Evolutionary conservation across 2,329 filamentous ascomycete genomes (phyloP).

Genomic region (Arthrobotrys sphaeroides): DNA sequence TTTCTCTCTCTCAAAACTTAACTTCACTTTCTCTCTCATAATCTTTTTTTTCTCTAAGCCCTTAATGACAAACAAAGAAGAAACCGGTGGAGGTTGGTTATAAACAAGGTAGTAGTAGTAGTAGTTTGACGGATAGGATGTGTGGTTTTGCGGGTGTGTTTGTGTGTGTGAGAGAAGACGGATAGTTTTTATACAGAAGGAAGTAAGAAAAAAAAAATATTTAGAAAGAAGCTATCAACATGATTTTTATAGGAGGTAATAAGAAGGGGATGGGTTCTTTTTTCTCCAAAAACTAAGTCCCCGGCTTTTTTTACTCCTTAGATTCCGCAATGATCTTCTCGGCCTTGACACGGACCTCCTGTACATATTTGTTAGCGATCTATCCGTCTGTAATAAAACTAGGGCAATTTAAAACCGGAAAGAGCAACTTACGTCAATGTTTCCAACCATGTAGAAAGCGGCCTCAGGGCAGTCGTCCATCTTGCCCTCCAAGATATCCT

Average conservation of each 20-base stretch:
- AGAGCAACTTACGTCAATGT: constrained; percentile 70
- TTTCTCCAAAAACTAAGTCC: no score
- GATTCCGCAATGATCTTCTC: constrained; percentile 97
- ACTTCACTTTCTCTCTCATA: background rate
- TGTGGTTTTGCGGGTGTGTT: background rate
- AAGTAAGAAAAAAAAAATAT: constrained; percentile 5
- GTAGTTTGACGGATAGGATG: no score
- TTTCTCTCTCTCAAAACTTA: background rate
- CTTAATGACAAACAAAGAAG: constrained; percentile 31
- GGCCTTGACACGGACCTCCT: constrained; percentile 89
- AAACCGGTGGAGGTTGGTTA: background rate
- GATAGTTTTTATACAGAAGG: constrained; percentile 11
- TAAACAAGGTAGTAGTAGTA: background rate
- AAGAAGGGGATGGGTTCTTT: no score
- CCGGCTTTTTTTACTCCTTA: constrained; percentile 30
- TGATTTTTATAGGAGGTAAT: background rate
- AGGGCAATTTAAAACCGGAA: background rate
- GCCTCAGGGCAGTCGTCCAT: constrained; percentile 94
- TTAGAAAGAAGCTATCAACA: constrained; percentile 19
- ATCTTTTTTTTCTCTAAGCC: constrained; percentile 36
- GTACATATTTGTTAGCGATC: constrained; percentile 21
- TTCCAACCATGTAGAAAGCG: constrained; percentile 95
- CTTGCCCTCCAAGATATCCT: constrained; percentile 94
- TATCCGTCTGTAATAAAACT: background rate
- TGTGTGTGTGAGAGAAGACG: background rate